Evolutionary conservation across 495 filamentous ascomycete genomes (phyloP).

Genomic region (Penicillium argentinense): DNA sequence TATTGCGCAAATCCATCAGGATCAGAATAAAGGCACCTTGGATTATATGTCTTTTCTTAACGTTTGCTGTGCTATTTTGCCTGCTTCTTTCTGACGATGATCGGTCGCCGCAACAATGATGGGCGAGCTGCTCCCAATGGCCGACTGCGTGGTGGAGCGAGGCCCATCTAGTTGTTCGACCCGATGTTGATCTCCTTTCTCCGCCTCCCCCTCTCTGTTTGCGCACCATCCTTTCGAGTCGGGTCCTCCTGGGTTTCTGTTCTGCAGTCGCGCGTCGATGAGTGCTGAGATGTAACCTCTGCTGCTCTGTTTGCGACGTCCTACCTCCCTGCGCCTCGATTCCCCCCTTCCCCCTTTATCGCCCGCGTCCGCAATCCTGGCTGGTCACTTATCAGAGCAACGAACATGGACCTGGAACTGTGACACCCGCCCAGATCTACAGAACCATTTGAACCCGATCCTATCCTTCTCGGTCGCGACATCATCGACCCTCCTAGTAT

Average conservation of each 20-base stretch:
- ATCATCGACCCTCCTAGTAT: constrained; percentile 6
- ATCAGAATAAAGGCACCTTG: too few species aligned
- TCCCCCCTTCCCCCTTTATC: constrained; percentile 10
- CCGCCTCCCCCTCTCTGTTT: constrained; percentile 25
- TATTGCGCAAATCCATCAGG: too few species aligned
- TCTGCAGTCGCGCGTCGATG: constrained; percentile 11
- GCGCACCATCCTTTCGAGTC: constrained; percentile 1
- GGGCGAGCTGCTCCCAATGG: too few species aligned
- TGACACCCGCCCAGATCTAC: constrained; percentile 6
- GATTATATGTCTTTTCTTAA: too few species aligned
- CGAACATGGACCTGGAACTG: constrained; percentile 15
- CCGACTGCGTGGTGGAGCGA: too few species aligned
- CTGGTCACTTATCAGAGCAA: constrained; percentile 8
- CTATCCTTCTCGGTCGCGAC: neutral
- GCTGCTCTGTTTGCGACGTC: constrained; percentile 2
- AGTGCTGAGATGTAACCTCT: constrained; percentile 40
- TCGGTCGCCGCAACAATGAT: too few species aligned
- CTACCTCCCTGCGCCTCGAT: constrained; percentile 16
- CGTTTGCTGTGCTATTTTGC: too few species aligned
- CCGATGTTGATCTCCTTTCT: constrained; percentile 23
- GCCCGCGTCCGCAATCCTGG: constrained; percentile 5
- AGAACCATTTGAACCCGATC: neutral
- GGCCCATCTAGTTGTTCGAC: too few species aligned
- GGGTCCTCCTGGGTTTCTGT: constrained; percentile 1
- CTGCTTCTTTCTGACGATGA: too few species aligned